Evolutionary conservation across 768 basidiomycete genomes (phyloP).

Genomic region (Neoboletus subvelutipes): DNA sequence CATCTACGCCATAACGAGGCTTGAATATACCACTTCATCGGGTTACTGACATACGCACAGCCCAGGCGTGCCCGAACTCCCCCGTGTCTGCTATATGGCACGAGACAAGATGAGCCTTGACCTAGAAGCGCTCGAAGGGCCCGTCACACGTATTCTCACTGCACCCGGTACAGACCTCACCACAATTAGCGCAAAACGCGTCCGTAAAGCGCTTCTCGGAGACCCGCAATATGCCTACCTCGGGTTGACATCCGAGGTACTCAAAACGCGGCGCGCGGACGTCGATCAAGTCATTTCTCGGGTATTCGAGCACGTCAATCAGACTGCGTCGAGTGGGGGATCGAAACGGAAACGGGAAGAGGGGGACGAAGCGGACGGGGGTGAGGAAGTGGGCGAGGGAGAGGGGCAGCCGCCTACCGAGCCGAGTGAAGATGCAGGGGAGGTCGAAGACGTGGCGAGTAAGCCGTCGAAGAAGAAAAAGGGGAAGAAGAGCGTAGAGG

Average conservation of each 20-base stretch:
- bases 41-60: not conserved
- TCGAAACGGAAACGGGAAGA: constrained; percentile 30
- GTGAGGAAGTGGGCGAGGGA: constrained; percentile 17
- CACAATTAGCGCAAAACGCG: constrained; percentile 86
- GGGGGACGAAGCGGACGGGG: constrained; percentile 18
- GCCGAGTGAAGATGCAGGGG: constrained; percentile 9
- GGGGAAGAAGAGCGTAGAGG: constrained; percentile 47
- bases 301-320: constrained; percentile 63
- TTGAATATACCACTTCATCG: not conserved
- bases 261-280: constrained; percentile 66
- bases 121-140: constrained; percentile 53
- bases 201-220: constrained; percentile 71
- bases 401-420: constrained; percentile 17
- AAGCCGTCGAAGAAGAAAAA: constrained; percentile 42
- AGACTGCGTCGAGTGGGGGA: constrained; percentile 23
- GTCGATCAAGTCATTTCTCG: constrained; percentile 68
- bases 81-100: constrained; percentile 1
- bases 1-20: not conserved
- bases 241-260: constrained; percentile 52
- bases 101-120: constrained; percentile 48
- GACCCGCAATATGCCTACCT: constrained; percentile 34
- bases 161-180: constrained; percentile 75
- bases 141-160: constrained; percentile 67
- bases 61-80: not conserved
- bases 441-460: constrained; percentile 16